Evolutionary conservation across 108 stramenopile genomes (phyloP).

Genomic region (Seminavis robusta): DNA sequence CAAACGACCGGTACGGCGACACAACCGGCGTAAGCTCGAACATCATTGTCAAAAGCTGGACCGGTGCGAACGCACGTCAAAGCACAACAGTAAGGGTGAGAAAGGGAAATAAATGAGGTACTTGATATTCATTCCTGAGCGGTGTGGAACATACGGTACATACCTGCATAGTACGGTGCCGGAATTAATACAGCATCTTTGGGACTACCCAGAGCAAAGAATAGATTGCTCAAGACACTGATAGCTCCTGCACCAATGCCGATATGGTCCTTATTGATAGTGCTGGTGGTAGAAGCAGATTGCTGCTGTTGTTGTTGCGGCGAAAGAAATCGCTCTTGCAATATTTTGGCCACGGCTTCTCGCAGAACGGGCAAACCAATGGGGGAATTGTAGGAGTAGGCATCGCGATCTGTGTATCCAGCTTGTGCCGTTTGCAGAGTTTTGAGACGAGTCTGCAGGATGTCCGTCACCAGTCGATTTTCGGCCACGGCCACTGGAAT

Average conservation of each 20-base stretch:
- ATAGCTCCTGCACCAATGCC: constrained; percentile 66
- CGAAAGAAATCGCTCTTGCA: constrained; percentile 42
- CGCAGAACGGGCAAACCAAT: constrained; percentile 60
- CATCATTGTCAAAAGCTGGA: constrained; percentile 75
- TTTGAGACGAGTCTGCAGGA: constrained; percentile 51
- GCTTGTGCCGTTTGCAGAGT: constrained; percentile 48
- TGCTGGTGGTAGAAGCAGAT: background rate
- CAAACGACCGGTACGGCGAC: background rate
- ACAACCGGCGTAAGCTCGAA: background rate
- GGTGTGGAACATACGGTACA: background rate
- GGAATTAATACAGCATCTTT: constrained; percentile 86
- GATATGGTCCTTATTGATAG: constrained; percentile 54
- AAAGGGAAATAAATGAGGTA: too few species aligned
- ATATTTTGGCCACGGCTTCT: constrained; percentile 72
- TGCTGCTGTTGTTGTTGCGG: background rate
- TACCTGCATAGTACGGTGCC: constrained; percentile 79
- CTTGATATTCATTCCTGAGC: background rate
- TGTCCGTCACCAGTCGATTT: constrained; percentile 68
- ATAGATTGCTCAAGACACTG: constrained; percentile 46
- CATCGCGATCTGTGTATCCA: constrained; percentile 60
- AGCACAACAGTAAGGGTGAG: too few species aligned
- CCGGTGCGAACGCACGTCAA: too few species aligned
- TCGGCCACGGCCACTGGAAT: constrained; percentile 77
- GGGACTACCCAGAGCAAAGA: constrained; percentile 52
- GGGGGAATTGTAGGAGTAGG: constrained; percentile 70